Conservation (phyloP, 495 filamentous ascomycete species). For the Lophium mytilinum region DNA sequence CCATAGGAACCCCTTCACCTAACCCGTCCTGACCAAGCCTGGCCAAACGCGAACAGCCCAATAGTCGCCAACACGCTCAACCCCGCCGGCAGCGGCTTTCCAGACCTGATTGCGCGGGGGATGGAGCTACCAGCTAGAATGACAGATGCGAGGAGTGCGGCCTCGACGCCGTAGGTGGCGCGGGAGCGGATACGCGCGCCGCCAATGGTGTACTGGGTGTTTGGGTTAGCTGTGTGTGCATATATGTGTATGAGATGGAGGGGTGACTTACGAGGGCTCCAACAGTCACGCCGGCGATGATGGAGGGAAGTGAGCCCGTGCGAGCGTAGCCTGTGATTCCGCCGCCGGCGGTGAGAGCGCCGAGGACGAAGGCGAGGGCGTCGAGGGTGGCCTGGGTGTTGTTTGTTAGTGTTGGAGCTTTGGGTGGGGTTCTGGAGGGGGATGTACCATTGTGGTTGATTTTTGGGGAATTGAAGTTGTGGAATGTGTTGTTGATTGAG, state of each 20-base stretch:
- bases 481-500: too few species aligned
- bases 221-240: not conserved
- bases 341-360: conserved; percentile 73
- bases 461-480: too few species aligned
- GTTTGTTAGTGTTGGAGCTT: not conserved
- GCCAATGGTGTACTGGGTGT: conserved; percentile 53
- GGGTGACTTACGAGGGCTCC: conserved; percentile 45
- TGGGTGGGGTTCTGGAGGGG: too few species aligned
- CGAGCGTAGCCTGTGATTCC: conserved; percentile 75
- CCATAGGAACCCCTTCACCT: not conserved
- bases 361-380: conserved; percentile 64
- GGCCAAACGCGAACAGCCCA: conserved; percentile 54
- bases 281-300: conserved; percentile 74
- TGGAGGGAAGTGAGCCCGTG: conserved; percentile 77
- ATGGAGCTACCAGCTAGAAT: conserved; percentile 75
- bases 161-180: conserved; percentile 38
- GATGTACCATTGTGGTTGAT: too few species aligned
- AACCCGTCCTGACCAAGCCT: conserved; percentile 35
- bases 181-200: conserved; percentile 57
- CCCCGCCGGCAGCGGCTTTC: conserved; percentile 67
- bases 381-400: conserved; percentile 31
- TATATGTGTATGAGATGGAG: not conserved
- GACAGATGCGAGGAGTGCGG: conserved; percentile 57
- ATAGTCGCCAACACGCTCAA: conserved; percentile 57
- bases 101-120: conserved; percentile 69